Conservation (phyloP, 805 yeast genomes). For the Saccharomycopsis lassenensis region DNA sequence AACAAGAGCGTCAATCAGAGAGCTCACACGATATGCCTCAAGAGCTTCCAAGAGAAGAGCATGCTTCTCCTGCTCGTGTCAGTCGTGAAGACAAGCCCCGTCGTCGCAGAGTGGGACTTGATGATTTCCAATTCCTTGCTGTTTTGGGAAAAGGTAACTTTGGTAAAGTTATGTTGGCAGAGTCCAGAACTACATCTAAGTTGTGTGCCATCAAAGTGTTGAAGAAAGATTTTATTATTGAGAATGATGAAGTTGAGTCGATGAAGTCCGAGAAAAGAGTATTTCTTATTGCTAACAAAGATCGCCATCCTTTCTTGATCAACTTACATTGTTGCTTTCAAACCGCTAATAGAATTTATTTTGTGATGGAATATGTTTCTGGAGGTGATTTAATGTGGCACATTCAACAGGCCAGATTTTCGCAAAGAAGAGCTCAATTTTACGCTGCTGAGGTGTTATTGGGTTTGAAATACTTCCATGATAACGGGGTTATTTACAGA, state of each 20-base stretch:
- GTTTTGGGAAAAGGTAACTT: slow-evolving; percentile 97
- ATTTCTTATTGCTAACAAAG: slow-evolving; percentile 53
- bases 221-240: slow-evolving; percentile 91
- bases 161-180: slow-evolving; percentile 97
- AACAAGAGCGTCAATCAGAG: too few species aligned
- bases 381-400: slow-evolving; percentile 99
- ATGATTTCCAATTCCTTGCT: slow-evolving; percentile 88
- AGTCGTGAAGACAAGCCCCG: slow-evolving; percentile 20
- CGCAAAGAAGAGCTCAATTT: slow-evolving; percentile 87
- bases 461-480: slow-evolving; percentile 89
- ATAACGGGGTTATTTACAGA: slow-evolving; percentile 90
- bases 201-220: slow-evolving; percentile 93
- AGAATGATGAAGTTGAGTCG: slow-evolving; percentile 92
- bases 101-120: slow-evolving; percentile 77
- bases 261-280: slow-evolving; percentile 92
- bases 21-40: slow-evolving; percentile 20
- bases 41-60: too few species aligned
- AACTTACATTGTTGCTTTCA: slow-evolving; percentile 93
- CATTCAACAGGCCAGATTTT: slow-evolving; percentile 83
- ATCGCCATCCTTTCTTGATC: slow-evolving; percentile 85
- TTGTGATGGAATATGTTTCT: slow-evolving; percentile 95
- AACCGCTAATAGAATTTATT: slow-evolving; percentile 92
- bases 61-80: too few species aligned
- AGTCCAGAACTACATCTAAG: slow-evolving; percentile 69
- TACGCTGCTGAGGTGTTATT: slow-evolving; percentile 94